Base-by-base conservation (phyloP, 1,139 yeast genomes). In the Suhomyces wounanorum region DNA sequence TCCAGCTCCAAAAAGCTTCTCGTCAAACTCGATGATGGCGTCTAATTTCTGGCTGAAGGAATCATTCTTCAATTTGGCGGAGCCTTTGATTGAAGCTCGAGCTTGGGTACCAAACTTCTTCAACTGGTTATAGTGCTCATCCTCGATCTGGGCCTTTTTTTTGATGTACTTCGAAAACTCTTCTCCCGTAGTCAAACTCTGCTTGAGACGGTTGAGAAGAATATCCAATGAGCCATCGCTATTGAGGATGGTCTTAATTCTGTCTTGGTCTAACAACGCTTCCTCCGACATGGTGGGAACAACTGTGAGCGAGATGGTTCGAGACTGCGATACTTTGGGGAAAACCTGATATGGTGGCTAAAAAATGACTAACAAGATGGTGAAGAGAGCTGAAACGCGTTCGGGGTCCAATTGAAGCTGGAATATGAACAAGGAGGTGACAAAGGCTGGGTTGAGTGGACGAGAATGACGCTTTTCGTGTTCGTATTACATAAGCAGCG, bases 141-240 rank as follows among this genome's bases (percentile, higher is more conserved):
- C 89, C 68, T 91, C 97, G 51, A 86, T 78, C 43, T 82, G 73
- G 30, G 92, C 91, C 60, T 89, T 87, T 66, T 87, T 89, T 65
- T 87, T 87, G 53, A 92, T 75, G 65, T 83, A 94, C 59, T 83
- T 82, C 41, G 91, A 78, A 60, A 90, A 84, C 64, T 94, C 98
- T 60, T 90, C 96, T 53, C 96, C 87, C 0, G 96, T 85, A 51
- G 78, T 77, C 44, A 91, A 76, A 56, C 92, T 84, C 64, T 87
- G 92, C 68, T 94, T 94, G 54, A 92, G 76, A 40, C 96, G 77
- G 2, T 78, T 73, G 49, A 92, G 72, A 35, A 94, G 75, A 0
- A 90, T 77, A 55, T 87, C 94, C 46, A 91, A 62, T 64, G 74
- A 65, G 8, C 69, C 66, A 55, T 77, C 82, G 49, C 77, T 63